phyloP scores from a whole-genome alignment of 768 basidiomycete species.

The Termitomyces sp. region DNA sequence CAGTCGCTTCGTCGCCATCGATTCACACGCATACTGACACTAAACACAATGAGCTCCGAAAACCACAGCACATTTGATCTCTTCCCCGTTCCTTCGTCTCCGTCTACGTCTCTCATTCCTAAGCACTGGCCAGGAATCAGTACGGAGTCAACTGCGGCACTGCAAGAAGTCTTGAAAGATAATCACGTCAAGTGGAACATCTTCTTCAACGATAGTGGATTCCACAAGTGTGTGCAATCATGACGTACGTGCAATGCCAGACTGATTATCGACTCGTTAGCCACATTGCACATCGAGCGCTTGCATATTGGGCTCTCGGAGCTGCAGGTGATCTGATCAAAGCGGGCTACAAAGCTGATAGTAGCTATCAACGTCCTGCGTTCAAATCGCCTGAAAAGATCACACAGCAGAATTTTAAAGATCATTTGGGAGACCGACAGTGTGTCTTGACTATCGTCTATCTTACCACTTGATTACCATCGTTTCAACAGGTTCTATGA shows the following conservation, averaged over 20 bases:
- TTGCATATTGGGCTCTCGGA: conserved; percentile 25
- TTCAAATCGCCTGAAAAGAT: conserved; percentile 41
- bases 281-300: conserved; percentile 24
- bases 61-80: conserved; percentile 11
- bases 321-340: conserved; percentile 27
- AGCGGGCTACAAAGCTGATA: conserved; percentile 31
- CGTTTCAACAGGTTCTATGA: conserved; percentile 41
- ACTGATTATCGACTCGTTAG: conserved; percentile 7
- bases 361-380: conserved; percentile 29
- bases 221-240: conserved; percentile 44
- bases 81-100: conserved; percentile 28
- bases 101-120: conserved; percentile 22
- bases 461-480: background rate
- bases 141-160: conserved; percentile 26
- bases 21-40: background rate
- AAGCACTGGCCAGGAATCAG: conserved; percentile 29
- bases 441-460: conserved; percentile 21
- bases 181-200: conserved; percentile 45
- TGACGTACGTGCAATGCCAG: background rate
- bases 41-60: background rate
- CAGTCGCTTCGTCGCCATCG: background rate
- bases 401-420: conserved; percentile 40
- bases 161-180: conserved; percentile 37
- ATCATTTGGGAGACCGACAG: conserved; percentile 54
- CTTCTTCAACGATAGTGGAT: conserved; percentile 43